Evolutionary conservation across 2,329 filamentous ascomycete genomes (phyloP), one percentile per base, ranked within the genome.

Genomic region (Aspergillus neoniger): DNA sequence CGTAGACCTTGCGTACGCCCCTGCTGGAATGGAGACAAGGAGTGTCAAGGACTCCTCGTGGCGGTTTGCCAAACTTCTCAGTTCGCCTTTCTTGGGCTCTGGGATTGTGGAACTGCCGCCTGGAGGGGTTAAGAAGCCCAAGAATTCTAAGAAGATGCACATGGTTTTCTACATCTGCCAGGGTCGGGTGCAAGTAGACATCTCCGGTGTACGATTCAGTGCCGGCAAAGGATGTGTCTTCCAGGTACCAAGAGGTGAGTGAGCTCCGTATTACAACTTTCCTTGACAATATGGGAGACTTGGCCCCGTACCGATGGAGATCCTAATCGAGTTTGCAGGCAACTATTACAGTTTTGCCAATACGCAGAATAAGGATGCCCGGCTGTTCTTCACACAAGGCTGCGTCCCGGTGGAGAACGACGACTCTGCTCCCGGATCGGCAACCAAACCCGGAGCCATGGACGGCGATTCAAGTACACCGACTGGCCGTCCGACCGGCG

Each of bases 91-190:
- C 76, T 91, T 98, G 75, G 93, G 92, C 36, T 89, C 90, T 9
- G 95, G 95, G 15, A 85, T 98, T 55, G 91, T 99, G 39, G 94
- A 98, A 70, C 80, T 99, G 54, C 91, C 92, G 5, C 88, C 91
- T 0, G 89, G 90, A 2, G 87, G 91, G 32, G 86, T 90, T 72
- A 99, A 99, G 81, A 87, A 88, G 67, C 86, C 89, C 52, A 98
- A 98, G 83, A 98, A 97, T 77, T 90, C 91, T 38, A 85, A 94
- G 64, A 93, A 91, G 79, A 98, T 97, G 91, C 92, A 97, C 73
- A 95, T 99, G 89, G 88, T 91, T 1, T 98, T 98, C 76, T 97
- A 96, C 69, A 90, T 99, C 30, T 89, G 92, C 68, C 85, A 86
- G 48, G 95, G 95, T 21, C 88, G 90, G 65, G 92, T 97, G 19